A percentile compares a stretch with the other conserved stretches of the same genome.
These are phyloP conservation scores for Canavalia gladiata DNA, from an alignment of 306 rosid genomes.

Conservation along the genomic window DNA sequence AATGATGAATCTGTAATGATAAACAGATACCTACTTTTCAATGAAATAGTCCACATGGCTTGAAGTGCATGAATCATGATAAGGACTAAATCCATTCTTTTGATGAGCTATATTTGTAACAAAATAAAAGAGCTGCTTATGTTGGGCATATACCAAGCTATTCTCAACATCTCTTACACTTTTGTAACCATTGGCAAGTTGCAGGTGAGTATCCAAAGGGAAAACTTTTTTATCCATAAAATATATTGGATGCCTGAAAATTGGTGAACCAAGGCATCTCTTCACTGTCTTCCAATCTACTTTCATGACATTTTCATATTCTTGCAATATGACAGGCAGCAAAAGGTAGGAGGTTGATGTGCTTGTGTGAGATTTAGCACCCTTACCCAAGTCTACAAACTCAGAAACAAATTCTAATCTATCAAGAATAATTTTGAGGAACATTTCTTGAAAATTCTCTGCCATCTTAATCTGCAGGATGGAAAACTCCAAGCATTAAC, in stretches of 20 bases:
- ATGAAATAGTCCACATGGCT: conserved; percentile 62
- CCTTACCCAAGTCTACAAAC: conserved; percentile 70
- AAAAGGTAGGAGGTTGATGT: conserved; percentile 79
- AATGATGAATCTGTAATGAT: conserved; percentile 27
- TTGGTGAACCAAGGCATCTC: conserved; percentile 82
- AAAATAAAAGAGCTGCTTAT: conserved; percentile 66
- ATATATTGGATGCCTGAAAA: conserved; percentile 66
- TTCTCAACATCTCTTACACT: conserved; percentile 67
- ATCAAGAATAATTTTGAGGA: conserved; percentile 85
- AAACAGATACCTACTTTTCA: conserved; percentile 62
- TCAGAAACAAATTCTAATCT: conserved; percentile 73
- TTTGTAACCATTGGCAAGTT: conserved; percentile 74
- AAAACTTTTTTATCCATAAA: conserved; percentile 29
- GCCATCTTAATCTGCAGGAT: conserved; percentile 79
- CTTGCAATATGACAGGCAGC: conserved; percentile 76
- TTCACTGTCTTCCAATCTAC: conserved; percentile 82
- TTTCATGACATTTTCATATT: conserved; percentile 49
- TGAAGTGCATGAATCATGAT: conserved; percentile 52
- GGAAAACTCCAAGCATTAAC: conserved; percentile 31
- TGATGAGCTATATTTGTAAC: conserved; percentile 56
- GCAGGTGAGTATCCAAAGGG: conserved; percentile 53
- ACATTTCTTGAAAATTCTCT: conserved; percentile 91
- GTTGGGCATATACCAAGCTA: conserved; percentile 82
- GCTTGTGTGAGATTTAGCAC: conserved; percentile 48
- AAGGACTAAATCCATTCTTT: conserved; percentile 72